Evolutionary conservation across 75 land plant species (phyloP).

Genomic region (Sequoia sempervirens): DNA sequence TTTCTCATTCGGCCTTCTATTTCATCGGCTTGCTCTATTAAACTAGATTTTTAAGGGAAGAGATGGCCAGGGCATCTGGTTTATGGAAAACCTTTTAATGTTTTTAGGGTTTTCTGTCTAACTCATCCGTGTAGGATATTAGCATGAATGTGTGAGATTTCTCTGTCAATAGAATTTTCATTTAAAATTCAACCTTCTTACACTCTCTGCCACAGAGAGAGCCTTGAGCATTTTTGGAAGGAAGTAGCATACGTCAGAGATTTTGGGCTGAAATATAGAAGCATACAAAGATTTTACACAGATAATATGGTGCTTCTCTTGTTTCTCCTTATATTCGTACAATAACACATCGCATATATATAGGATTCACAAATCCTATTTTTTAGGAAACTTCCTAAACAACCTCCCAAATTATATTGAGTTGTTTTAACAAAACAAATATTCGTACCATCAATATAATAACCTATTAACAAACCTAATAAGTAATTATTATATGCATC

Average conservation of each 20-base stretch:
- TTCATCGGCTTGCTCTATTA: not conserved
- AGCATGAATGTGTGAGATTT: not conserved
- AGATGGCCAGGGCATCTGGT: not conserved
- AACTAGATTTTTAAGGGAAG: not conserved
- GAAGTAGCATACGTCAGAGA: not conserved
- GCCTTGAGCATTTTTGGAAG: not conserved
- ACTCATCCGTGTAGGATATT: not conserved
- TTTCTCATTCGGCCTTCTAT: not conserved
- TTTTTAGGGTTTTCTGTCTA: not conserved
- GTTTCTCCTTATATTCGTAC: too few relatives aligned
- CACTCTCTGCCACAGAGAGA: not conserved
- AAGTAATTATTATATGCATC: too few relatives aligned
- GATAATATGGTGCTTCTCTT: too few relatives aligned
- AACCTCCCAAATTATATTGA: too few relatives aligned
- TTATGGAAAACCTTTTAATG: not conserved
- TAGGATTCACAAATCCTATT: too few relatives aligned
- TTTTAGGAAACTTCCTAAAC: too few relatives aligned
- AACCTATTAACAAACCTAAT: too few relatives aligned
- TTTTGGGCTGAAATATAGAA: too few relatives aligned
- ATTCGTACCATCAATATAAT: too few relatives aligned
- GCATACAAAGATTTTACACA: too few relatives aligned
- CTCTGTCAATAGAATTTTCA: not conserved
- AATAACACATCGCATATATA: too few relatives aligned
- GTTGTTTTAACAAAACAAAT: too few relatives aligned
- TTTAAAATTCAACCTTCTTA: not conserved